These are phyloP conservation scores for Oryza nivara DNA, from an alignment of 176 grass and related monocot species.

Conservation along the genomic window DNA sequence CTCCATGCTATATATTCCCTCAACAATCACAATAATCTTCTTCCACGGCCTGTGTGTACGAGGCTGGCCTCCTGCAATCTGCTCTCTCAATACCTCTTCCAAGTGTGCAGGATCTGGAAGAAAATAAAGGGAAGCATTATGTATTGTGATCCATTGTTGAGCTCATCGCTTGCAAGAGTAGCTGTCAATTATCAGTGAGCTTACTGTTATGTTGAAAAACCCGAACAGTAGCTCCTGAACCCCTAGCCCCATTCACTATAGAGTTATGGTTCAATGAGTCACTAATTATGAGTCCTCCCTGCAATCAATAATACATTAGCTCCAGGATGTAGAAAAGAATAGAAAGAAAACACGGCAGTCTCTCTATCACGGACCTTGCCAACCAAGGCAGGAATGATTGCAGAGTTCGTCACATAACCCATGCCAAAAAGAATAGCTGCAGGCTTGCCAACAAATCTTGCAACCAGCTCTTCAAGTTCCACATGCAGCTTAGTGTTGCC, in stretches of 20 bases:
- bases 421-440: constrained; percentile 85
- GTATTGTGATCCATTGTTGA: not conserved
- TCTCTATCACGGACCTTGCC: constrained; percentile 60
- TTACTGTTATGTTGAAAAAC: constrained; percentile 99
- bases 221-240: constrained; percentile 78
- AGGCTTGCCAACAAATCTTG: constrained; percentile 83
- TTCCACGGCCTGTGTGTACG: constrained; percentile 92
- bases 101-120: constrained; percentile 75
- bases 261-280: constrained; percentile 97
- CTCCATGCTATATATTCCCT: constrained; percentile 99
- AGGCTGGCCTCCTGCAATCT: constrained; percentile 83
- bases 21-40: constrained; percentile 95
- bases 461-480: constrained; percentile 81
- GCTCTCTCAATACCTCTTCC: constrained; percentile 89
- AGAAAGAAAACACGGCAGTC: not conserved
- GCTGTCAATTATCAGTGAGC: constrained; percentile 27
- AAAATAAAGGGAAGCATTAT: constrained; percentile 29
- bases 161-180: constrained; percentile 18
- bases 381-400: constrained; percentile 78
- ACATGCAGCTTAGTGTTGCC: constrained; percentile 83
- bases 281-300: constrained; percentile 88
- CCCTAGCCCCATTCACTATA: constrained; percentile 90
- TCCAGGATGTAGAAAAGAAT: not conserved
- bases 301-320: constrained; percentile 47
- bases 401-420: constrained; percentile 95